Evolutionary conservation across 2,329 filamentous ascomycete genomes (phyloP), one percentile per base, ranked within the genome.

Genomic region (Setomelanomma holmii): DNA sequence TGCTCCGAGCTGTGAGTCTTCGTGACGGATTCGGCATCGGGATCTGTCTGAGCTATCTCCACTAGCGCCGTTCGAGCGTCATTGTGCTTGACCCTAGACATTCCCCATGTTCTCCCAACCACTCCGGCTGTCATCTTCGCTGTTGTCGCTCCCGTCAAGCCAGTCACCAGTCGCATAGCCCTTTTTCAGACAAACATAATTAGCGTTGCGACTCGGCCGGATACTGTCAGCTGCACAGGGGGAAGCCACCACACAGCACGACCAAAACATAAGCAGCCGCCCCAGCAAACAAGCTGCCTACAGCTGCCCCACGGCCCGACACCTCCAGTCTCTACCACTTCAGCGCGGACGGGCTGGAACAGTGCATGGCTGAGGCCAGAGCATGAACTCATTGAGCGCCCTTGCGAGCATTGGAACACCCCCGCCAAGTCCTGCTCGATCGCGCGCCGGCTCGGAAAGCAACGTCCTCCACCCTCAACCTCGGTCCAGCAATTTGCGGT

Each of bases 311-410:
- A 41, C 47, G 44, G 33, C 19, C 49, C 5, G 23, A 19, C 45
- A 30, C 34, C 39, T 11, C 30, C 33, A 11, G 30, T 38, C 36
- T 16, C 20, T 44, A 16, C 34, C 16, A 17, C 30, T 36, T 4
- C 39, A 45, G 12, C 43, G 21, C 41, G 20, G 17, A 33, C 27
- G 27, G 12, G 34, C n/a, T 30, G 30, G 19, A 30, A 24, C 47
- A 47, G 55, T 64, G 73, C 72, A 82, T 82, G 80, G 77, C 79
- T 73, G 69, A 62, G 63, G 68, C 72, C 76, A 77, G 81, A 90
- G 84, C 79, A 97, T 97, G 93, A 97, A 97, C 87, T 96, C 93
- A 69, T 83, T 96, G 81, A 96, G 95, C 80, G 91, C 96, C 76
- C 86, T 97, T 75, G 95, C 91, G 71, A 87, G 90, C 74, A 84